Evolutionary conservation across 2,329 filamentous ascomycete genomes (phyloP).

Genomic region (Ascosphaera aggregata): DNA sequence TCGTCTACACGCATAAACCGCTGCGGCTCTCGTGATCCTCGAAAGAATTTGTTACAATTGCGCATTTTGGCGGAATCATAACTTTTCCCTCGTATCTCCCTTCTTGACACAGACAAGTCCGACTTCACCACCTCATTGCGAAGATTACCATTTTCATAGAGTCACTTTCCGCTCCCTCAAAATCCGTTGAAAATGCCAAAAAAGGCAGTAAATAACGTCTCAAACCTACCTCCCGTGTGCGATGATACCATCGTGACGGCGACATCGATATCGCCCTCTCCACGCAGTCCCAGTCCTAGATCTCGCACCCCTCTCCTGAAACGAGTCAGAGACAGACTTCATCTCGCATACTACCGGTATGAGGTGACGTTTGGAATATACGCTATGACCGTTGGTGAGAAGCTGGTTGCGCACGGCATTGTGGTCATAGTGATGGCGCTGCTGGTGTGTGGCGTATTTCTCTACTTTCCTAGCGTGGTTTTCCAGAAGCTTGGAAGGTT

Average conservation of each 20-base stretch:
- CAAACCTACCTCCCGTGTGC: neutral
- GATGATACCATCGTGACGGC: neutral
- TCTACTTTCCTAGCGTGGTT: constrained; percentile 16
- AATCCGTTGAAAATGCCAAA: too few relatives aligned
- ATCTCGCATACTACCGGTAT: constrained; percentile 23
- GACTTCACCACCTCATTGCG: neutral
- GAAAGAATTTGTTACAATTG: too few relatives aligned
- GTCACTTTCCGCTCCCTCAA: too few relatives aligned
- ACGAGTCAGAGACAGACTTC: constrained; percentile 12
- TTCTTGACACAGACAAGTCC: constrained; percentile 1
- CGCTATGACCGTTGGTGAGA: constrained; percentile 21
- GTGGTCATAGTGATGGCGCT: constrained; percentile 14
- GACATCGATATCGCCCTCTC: neutral
- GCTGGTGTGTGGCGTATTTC: constrained; percentile 14
- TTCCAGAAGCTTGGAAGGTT: constrained; percentile 15
- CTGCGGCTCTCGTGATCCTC: too few relatives aligned
- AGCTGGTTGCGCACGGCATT: constrained; percentile 18
- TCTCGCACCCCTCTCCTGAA: constrained; percentile 7
- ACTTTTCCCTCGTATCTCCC: constrained; percentile 1
- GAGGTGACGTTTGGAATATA: constrained; percentile 24
- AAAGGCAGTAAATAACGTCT: neutral
- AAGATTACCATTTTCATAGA: too few relatives aligned
- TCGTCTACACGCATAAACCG: too few relatives aligned
- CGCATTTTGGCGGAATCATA: too few relatives aligned
- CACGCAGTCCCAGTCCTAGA: neutral